Conservation (phyloP, 2,329 filamentous ascomycete species). For the Colletotrichum spaethianum region DNA sequence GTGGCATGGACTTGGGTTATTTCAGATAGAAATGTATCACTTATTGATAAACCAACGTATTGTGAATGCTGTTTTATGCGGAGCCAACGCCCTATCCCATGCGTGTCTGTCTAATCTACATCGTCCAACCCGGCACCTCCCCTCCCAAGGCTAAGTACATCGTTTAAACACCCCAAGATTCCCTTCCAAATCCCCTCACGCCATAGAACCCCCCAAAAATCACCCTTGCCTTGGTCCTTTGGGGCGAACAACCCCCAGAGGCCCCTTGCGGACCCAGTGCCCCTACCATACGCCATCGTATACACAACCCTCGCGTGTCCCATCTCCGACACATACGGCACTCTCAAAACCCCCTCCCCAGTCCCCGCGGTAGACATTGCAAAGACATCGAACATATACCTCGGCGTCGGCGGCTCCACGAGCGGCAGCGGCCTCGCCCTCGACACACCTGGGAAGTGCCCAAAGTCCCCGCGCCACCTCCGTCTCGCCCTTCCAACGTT, state of each 20-base stretch:
- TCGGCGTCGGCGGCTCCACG: slow-evolving; percentile 5
- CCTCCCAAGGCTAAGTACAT: not conserved
- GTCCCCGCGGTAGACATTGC: not conserved
- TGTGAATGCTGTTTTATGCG: not conserved
- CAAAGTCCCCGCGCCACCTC: not conserved
- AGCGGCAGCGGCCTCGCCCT: slow-evolving; percentile 10
- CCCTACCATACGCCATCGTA: slow-evolving; percentile 17
- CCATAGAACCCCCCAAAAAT: not conserved
- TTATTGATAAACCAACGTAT: too few relatives aligned
- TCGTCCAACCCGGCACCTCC: not conserved
- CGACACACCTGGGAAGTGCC: not conserved
- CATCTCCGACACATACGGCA: not conserved
- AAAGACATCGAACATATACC: not conserved
- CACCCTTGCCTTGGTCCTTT: not conserved
- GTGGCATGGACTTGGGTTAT: not conserved
- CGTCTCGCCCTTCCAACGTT: not conserved
- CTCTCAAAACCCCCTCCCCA: not conserved
- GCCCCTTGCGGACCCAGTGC: slow-evolving; percentile 5
- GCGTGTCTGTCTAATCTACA: slow-evolving; percentile 3
- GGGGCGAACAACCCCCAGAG: not conserved
- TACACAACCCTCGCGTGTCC: slow-evolving; percentile 18
- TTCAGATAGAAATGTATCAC: not conserved
- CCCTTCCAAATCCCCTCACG: not conserved
- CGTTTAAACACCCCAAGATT: not conserved
- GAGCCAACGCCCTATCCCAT: not conserved